Evolutionary conservation across 306 rosid genomes (phyloP).

Genomic region (Rosa multiflora): DNA sequence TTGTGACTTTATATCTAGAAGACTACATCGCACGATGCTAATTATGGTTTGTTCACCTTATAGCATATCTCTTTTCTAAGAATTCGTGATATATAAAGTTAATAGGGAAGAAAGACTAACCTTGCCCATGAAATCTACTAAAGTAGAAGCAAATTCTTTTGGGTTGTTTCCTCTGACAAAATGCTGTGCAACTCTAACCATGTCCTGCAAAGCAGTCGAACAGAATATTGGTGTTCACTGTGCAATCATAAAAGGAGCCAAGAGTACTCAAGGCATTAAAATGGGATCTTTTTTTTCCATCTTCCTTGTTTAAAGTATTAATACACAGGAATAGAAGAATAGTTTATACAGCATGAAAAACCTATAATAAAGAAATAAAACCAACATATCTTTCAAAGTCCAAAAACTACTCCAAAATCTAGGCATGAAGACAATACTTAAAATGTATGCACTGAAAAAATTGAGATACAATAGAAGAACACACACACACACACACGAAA

Average conservation of each 20-base stretch:
- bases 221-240: constrained; percentile 21
- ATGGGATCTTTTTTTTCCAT: neutral
- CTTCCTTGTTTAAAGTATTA: neutral
- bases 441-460: neutral
- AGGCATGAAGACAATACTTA: neutral
- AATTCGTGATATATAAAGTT: constrained; percentile 5
- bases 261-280: neutral
- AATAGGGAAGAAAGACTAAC: constrained; percentile 37
- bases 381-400: neutral
- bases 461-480: neutral
- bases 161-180: constrained; percentile 85
- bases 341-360: constrained; percentile 11
- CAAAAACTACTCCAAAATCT: neutral
- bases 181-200: constrained; percentile 74
- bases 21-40: neutral
- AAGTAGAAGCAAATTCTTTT: constrained; percentile 65
- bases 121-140: constrained; percentile 86
- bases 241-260: constrained; percentile 9
- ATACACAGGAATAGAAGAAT: neutral
- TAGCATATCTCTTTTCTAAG: constrained; percentile 15
- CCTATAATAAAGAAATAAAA: neutral
- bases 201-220: constrained; percentile 64
- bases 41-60: neutral
- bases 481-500: neutral
- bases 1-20: neutral